phyloP scores from a whole-genome alignment of 1,139 yeast species.

The Kodamaea anthophila region DNA sequence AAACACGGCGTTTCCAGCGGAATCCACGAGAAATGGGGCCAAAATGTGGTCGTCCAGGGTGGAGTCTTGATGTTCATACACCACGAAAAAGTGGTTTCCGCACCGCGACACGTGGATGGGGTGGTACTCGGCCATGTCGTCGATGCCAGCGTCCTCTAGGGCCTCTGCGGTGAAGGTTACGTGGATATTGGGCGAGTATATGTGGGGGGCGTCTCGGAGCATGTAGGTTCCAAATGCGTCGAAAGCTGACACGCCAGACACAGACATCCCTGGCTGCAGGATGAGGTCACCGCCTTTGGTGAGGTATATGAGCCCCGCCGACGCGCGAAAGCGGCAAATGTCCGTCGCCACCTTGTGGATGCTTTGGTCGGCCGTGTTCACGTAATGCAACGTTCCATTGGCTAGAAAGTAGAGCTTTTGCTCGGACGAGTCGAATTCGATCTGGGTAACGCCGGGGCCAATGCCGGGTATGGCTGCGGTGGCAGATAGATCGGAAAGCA shows the following conservation, averaged over 20 bases:
- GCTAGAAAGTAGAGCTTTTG: slow-evolving; percentile 19
- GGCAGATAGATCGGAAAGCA: slow-evolving; percentile 7
- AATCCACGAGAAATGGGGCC: slow-evolving; percentile 12
- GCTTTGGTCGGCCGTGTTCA: slow-evolving; percentile 7
- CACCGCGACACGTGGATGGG: slow-evolving; percentile 8
- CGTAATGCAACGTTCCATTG: slow-evolving; percentile 9
- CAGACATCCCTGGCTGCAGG: slow-evolving; percentile 1
- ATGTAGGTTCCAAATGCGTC: too few species aligned
- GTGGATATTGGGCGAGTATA: slow-evolving; percentile 4
- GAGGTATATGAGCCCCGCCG: slow-evolving; percentile 3
- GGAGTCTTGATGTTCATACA: slow-evolving; percentile 14
- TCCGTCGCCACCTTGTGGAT: slow-evolving; percentile 2
- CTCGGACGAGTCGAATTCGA: slow-evolving; percentile 22
- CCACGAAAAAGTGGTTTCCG: slow-evolving; percentile 15
- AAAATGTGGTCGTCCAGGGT: slow-evolving; percentile 19
- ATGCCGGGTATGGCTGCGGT: slow-evolving; percentile 3
- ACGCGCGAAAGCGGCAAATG: slow-evolving; percentile 3
- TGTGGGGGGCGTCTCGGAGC: background rate
- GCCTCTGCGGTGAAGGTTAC: slow-evolving; percentile 3
- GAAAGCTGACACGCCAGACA: background rate
- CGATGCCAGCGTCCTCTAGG: slow-evolving; percentile 6
- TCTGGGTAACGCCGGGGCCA: slow-evolving; percentile 16
- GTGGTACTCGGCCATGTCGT: slow-evolving; percentile 4
- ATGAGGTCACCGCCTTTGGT: background rate
- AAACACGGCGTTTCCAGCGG: slow-evolving; percentile 8